A percentile compares a stretch with the other conserved stretches of the same genome.
Conservation (phyloP, 176 grass and related monocot genomes). For the Panicum miliaceum region DNA sequence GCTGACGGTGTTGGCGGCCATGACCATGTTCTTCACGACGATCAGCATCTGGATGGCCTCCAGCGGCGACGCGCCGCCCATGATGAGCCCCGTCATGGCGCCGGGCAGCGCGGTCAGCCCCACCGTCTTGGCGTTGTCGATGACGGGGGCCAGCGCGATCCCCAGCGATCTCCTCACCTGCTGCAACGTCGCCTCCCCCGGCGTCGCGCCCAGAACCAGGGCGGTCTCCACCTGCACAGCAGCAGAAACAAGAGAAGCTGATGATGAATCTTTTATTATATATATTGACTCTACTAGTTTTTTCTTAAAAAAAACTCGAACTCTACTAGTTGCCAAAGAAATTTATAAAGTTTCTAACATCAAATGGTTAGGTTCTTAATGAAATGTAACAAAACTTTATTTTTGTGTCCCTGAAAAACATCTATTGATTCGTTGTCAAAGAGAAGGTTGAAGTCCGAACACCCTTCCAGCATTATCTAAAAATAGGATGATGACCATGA, state of each 20-base stretch:
- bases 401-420: too few relatives aligned
- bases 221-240: slow-evolving; percentile 72
- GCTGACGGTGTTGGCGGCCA: slow-evolving; percentile 74
- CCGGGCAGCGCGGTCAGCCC: slow-evolving; percentile 69
- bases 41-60: slow-evolving; percentile 83
- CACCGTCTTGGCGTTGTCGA: slow-evolving; percentile 73
- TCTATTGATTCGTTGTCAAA: too few relatives aligned
- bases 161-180: slow-evolving; percentile 62
- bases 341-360: neutral
- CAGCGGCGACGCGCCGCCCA: slow-evolving; percentile 71
- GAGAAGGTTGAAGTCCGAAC: too few relatives aligned
- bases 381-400: neutral
- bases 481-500: too few relatives aligned
- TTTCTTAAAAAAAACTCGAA: too few relatives aligned
- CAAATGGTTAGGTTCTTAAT: neutral
- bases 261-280: neutral
- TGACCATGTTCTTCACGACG: slow-evolving; percentile 85
- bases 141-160: slow-evolving; percentile 54
- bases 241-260: neutral
- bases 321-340: neutral
- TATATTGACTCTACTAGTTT: too few relatives aligned
- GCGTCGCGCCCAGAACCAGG: slow-evolving; percentile 73
- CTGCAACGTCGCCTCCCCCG: slow-evolving; percentile 70
- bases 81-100: slow-evolving; percentile 75
- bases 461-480: too few relatives aligned